Base-by-base conservation (phyloP, 805 yeast genomes). In the Soucietia sequanensis region DNA sequence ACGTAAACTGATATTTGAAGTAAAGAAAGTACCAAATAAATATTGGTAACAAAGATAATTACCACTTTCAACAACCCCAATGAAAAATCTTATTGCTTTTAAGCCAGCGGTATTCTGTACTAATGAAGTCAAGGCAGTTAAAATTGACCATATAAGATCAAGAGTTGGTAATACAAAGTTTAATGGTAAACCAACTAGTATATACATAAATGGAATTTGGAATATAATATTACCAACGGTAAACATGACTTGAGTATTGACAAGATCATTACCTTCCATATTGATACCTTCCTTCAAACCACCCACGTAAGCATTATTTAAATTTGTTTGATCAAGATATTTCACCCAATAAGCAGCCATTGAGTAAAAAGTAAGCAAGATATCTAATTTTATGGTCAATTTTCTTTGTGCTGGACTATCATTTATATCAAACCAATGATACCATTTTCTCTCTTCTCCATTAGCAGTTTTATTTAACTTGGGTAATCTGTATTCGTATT, bases 51-150 rank as follows among this genome's bases (percentile, higher is more conserved):
- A 56, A 23, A 59, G 46, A 36, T 60, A 63, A 17, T 56, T 75
- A n/a, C 81, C 78, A 3, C 85, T 78, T 54, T 86, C 93, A 52
- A 80, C 78, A 0, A 76, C 74, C 25, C 84, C 90, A 38, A 83
- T 68, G 26, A 84, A 68, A 47, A 84, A 84, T 33, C 93, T 61
- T 27, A 80, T 58, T 1, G 75, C 87, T 53, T 78, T 74, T 24
- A 85, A 59, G 31, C 76, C 76, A 2, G 63, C 58, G 11, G 75
- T 73, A 8, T 62, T 66, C 15, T 69, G 65, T 29, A 70, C 78
- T 43, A 66, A 68, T 48, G 70, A 80, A 29, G 76, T 65, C 9
- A 73, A 70, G 27, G 81, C 63, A 2, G 89, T 82, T 38, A 82
- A 70, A 35, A 81, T 60, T 1, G 86, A 75, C 90, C 89, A 84